A percentile compares a stretch with the other conserved stretches of the same genome.
These are phyloP conservation scores for Trichosporon sp. DNA, from an alignment of 1,284 basidiomycete genomes.

Conservation along the genomic window DNA sequence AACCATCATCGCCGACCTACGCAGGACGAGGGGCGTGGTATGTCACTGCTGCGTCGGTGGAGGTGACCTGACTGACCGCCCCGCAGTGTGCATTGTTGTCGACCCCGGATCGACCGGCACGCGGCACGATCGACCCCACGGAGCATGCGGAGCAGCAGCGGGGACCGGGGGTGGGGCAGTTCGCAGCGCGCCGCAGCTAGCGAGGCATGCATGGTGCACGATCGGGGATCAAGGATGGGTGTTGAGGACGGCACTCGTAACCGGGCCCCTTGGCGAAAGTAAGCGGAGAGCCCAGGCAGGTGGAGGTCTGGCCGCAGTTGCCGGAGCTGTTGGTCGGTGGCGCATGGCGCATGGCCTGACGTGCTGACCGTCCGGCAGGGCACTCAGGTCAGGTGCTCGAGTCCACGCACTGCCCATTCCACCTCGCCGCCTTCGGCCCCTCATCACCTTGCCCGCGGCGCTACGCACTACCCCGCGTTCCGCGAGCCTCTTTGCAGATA, in stretches of 20 bases:
- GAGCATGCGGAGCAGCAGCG: neutral
- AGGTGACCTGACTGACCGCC: neutral
- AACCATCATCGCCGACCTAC: neutral
- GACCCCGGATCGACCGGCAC: neutral
- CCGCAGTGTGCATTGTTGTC: neutral
- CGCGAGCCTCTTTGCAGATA: neutral
- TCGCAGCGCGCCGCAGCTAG: neutral
- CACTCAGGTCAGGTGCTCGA: neutral
- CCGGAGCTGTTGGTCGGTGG: neutral
- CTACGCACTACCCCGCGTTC: neutral
- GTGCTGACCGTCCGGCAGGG: neutral
- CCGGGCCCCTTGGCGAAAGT: neutral
- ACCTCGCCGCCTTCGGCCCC: neutral
- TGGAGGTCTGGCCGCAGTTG: neutral
- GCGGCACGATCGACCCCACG: neutral
- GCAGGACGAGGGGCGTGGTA: neutral
- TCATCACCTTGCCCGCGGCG: neutral
- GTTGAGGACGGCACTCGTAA: neutral
- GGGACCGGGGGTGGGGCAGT: neutral
- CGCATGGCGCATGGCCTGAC: neutral
- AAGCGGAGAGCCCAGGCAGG: neutral
- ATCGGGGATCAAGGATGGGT: neutral
- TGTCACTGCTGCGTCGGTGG: neutral
- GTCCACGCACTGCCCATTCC: slow-evolving; percentile 1
- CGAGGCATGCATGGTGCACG: neutral